Conservation (phyloP, 768 basidiomycete genomes). For the Mycena alexandri region DNA sequence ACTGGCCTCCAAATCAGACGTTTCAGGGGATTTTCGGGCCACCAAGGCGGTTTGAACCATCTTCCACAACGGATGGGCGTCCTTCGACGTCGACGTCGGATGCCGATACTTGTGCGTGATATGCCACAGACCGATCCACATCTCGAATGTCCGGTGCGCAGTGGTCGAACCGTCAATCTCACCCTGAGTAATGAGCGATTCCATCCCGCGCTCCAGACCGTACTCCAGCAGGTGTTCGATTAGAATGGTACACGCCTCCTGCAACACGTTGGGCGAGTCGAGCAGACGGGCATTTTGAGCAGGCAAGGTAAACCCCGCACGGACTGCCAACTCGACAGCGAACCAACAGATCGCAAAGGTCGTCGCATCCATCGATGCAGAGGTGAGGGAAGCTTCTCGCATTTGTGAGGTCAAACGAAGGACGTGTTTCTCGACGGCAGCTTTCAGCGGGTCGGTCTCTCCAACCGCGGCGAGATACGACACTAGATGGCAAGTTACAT, state of each 20-base stretch:
- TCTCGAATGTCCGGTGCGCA: constrained; percentile 63
- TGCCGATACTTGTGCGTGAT: constrained; percentile 49
- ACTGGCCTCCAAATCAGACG: constrained; percentile 58
- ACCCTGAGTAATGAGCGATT: constrained; percentile 55
- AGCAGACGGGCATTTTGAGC: constrained; percentile 18
- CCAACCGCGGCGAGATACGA: constrained; percentile 55
- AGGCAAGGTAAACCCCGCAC: constrained; percentile 50
- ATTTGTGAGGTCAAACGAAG: constrained; percentile 54
- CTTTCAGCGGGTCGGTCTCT: constrained; percentile 47
- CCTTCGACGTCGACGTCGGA: constrained; percentile 25
- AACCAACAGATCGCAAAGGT: constrained; percentile 72
- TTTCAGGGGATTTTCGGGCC: constrained; percentile 37
- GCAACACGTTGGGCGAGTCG: constrained; percentile 37
- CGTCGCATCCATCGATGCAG: constrained; percentile 51
- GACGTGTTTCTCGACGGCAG: constrained; percentile 52
- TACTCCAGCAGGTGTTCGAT: constrained; percentile 65
- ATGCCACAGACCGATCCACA: constrained; percentile 84
- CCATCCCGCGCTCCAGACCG: constrained; percentile 63
- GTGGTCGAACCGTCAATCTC: constrained; percentile 53
- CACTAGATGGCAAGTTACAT: constrained; percentile 57
- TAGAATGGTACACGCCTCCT: constrained; percentile 53
- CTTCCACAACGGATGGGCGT: constrained; percentile 59
- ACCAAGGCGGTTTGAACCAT: constrained; percentile 53
- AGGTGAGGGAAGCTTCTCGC: constrained; percentile 49
- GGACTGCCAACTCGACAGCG: constrained; percentile 66